Percentiles rank a stretch among this genome's conserved stretches.
Conservation (phyloP, 768 basidiomycete species). For the Pisolithus albus region DNA sequence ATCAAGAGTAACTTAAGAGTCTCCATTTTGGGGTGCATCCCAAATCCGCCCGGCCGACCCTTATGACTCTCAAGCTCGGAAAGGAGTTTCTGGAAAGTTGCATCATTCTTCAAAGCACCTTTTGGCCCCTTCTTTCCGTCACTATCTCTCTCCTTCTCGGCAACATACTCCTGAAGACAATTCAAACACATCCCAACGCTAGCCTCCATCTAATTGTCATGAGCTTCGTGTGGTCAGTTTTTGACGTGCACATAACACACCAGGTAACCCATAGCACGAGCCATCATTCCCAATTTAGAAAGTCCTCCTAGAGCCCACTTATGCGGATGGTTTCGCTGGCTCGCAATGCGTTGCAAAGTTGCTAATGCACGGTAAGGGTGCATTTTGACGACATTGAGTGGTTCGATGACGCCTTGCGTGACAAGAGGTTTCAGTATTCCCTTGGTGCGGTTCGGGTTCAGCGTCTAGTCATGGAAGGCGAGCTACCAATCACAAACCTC, state of each 20-base stretch:
- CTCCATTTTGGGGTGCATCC: conserved; percentile 89
- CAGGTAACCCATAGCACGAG: conserved; percentile 83
- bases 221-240: background rate
- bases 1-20: conserved; percentile 66
- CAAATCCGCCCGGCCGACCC: conserved; percentile 40
- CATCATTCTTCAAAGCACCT: conserved; percentile 40
- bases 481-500: conserved; percentile 39
- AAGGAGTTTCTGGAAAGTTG: conserved; percentile 59
- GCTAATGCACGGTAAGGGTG: conserved; percentile 58
- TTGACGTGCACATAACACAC: conserved; percentile 37
- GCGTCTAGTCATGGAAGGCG: background rate
- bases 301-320: conserved; percentile 48
- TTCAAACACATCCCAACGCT: conserved; percentile 75
- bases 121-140: conserved; percentile 32
- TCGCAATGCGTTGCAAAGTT: conserved; percentile 32
- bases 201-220: conserved; percentile 60
- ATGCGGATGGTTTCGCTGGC: conserved; percentile 29
- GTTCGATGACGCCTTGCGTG: conserved; percentile 37
- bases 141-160: conserved; percentile 29
- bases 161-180: conserved; percentile 45
- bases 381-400: conserved; percentile 52
- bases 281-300: conserved; percentile 50
- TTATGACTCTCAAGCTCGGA: conserved; percentile 58
- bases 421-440: conserved; percentile 32
- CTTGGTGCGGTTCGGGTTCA: conserved; percentile 11